Conservation (phyloP, 495 filamentous ascomycete genomes). For the Pyrenula aspistea region DNA sequence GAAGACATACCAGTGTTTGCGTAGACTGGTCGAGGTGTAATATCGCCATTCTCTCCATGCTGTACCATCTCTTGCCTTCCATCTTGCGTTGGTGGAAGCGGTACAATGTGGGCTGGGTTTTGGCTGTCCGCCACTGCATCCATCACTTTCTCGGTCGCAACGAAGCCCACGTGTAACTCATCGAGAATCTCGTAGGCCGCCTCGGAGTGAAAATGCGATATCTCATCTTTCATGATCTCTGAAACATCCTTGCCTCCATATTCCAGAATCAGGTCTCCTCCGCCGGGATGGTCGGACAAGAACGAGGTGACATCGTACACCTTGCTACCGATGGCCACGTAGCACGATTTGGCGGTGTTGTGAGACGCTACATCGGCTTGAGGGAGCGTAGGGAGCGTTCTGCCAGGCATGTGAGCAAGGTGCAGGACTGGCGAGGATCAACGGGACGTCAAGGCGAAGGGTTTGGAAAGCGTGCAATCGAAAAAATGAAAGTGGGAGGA, state of each 20-base stretch:
- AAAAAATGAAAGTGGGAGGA: too few species aligned
- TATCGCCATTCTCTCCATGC: conserved; percentile 11
- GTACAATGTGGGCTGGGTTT: conserved; percentile 32
- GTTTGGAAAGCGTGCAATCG: too few species aligned
- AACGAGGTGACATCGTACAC: conserved; percentile 95
- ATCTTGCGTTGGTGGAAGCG: conserved; percentile 24
- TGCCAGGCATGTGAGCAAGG: conserved; percentile 31
- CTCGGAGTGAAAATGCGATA: conserved; percentile 76
- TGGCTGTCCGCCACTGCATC: conserved; percentile 30
- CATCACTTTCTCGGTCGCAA: conserved; percentile 36
- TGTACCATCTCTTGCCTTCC: conserved; percentile 26
- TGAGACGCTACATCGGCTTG: conserved; percentile 67
- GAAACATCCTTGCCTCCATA: conserved; percentile 82
- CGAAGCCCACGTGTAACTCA: conserved; percentile 70
- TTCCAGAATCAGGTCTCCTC: conserved; percentile 75
- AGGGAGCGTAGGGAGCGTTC: conserved; percentile 67
- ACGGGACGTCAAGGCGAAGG: too few species aligned
- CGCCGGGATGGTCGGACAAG: conserved; percentile 79
- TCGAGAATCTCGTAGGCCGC: conserved; percentile 89
- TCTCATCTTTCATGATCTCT: conserved; percentile 70
- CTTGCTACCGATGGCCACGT: conserved; percentile 76
- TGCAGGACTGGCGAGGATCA: too few species aligned
- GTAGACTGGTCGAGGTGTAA: conserved; percentile 35
- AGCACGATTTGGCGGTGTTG: conserved; percentile 76
- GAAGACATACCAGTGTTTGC: conserved; percentile 73